Evolutionary conservation across 2,329 filamentous ascomycete genomes (phyloP).

Genomic region (Plenodomus lindquistii): DNA sequence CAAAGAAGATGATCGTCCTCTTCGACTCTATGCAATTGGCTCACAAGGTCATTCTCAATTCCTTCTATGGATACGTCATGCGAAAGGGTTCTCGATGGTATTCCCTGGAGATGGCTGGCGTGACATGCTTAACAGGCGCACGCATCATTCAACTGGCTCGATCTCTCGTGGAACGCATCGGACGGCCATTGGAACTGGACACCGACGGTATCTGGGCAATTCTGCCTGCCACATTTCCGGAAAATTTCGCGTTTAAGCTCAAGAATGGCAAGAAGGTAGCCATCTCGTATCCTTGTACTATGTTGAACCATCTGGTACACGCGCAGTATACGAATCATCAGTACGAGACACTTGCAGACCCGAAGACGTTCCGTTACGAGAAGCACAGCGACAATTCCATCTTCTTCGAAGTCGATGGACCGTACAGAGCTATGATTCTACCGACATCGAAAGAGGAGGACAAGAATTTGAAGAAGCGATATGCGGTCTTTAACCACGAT

Average conservation of each 20-base stretch:
- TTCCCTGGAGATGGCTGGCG: conserved; percentile 98
- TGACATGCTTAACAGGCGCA: conserved; percentile 94
- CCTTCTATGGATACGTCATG: conserved; percentile 99
- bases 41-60: conserved; percentile 98
- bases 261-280: conserved; percentile 94
- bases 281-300: conserved; percentile 98
- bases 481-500: conserved; percentile 98
- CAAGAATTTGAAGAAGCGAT: conserved; percentile 99
- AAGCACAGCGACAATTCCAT: conserved; percentile 99
- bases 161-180: conserved; percentile 89
- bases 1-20: conserved; percentile 97
- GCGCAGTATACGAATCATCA: conserved; percentile 95
- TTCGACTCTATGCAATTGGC: conserved; percentile 96
- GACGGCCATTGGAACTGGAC: conserved; percentile 89
- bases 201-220: conserved; percentile 99
- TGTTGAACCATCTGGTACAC: conserved; percentile 98
- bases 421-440: conserved; percentile 95
- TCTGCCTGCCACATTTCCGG: conserved; percentile 91
- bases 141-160: conserved; percentile 96
- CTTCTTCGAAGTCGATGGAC: conserved; percentile 98
- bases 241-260: conserved; percentile 92
- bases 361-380: conserved; percentile 82
- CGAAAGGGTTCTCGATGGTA: conserved; percentile 98
- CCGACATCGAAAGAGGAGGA: conserved; percentile 98
- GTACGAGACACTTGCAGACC: conserved; percentile 86